These are phyloP conservation scores for Litchi chinensis DNA, from an alignment of 345 rosid genomes.

Conservation along the genomic window DNA sequence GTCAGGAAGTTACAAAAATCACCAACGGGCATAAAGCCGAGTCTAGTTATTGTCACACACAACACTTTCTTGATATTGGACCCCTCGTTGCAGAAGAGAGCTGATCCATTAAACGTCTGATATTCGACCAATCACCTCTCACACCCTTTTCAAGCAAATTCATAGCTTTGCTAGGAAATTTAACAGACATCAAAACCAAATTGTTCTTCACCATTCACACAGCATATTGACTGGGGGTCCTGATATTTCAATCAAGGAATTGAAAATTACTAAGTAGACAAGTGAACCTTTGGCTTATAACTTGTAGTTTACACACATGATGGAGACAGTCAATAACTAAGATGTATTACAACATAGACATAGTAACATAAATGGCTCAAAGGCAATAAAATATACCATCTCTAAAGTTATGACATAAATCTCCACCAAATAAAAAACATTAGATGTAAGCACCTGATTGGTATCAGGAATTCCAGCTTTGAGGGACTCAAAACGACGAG, in stretches of 20 bases:
- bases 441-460: conserved; percentile 20
- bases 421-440: not conserved
- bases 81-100: not conserved
- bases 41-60: not conserved
- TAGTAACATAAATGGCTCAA: not conserved
- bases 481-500: conserved; percentile 36
- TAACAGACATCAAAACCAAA: not conserved
- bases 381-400: not conserved
- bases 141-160: not conserved
- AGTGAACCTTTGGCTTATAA: no score
- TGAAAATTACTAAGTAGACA: no score
- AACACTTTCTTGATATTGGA: not conserved
- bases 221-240: not conserved
- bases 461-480: conserved; percentile 23
- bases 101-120: not conserved
- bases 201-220: not conserved
- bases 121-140: not conserved
- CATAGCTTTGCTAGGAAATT: not conserved
- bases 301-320: not conserved
- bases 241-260: no score
- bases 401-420: not conserved
- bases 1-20: not conserved
- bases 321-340: not conserved
- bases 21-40: not conserved
- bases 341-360: not conserved